phyloP scores from a whole-genome alignment of 306 rosid genomes.

The Geum urbanum region DNA sequence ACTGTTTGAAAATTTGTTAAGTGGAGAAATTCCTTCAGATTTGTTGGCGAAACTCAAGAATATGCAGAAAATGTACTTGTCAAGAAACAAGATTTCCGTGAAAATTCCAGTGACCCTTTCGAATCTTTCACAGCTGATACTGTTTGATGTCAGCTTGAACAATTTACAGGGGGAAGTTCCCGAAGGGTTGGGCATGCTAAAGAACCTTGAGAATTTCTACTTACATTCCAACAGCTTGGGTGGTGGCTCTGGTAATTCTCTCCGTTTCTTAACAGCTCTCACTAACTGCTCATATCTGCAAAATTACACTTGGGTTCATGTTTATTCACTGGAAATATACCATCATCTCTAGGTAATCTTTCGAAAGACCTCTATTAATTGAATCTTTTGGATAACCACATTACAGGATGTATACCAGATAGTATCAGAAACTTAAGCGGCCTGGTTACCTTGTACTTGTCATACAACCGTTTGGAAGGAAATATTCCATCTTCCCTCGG shows the following conservation, averaged over 20 bases:
- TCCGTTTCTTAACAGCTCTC: conserved; percentile 25
- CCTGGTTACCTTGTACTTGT: conserved; percentile 16
- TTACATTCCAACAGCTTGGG: conserved; percentile 25
- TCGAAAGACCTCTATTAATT: conserved; percentile 28
- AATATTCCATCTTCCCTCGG: conserved; percentile 18
- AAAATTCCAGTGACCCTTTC: conserved; percentile 26
- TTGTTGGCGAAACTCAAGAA: conserved; percentile 21
- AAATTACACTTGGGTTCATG: conserved; percentile 27
- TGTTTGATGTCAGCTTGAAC: conserved; percentile 27
- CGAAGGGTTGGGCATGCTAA: conserved; percentile 17
- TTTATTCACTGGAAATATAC: conserved; percentile 16
- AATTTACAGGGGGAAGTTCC: conserved; percentile 25
- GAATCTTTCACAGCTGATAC: conserved; percentile 31
- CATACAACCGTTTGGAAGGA: conserved; percentile 14
- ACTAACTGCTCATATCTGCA: conserved; percentile 27
- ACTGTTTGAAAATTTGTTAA: conserved; percentile 7
- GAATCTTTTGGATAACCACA: conserved; percentile 8
- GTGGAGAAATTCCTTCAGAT: conserved; percentile 27
- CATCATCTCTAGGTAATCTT: conserved; percentile 25
- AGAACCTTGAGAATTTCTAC: conserved; percentile 27
- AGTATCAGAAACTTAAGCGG: conserved; percentile 25
- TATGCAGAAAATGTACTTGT: conserved; percentile 17
- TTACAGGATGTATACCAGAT: conserved; percentile 26
- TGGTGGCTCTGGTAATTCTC: conserved; percentile 18
- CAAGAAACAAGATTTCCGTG: conserved; percentile 17